phyloP scores from a whole-genome alignment of 1,284 basidiomycete genomes.

The Golubevia sp. region DNA sequence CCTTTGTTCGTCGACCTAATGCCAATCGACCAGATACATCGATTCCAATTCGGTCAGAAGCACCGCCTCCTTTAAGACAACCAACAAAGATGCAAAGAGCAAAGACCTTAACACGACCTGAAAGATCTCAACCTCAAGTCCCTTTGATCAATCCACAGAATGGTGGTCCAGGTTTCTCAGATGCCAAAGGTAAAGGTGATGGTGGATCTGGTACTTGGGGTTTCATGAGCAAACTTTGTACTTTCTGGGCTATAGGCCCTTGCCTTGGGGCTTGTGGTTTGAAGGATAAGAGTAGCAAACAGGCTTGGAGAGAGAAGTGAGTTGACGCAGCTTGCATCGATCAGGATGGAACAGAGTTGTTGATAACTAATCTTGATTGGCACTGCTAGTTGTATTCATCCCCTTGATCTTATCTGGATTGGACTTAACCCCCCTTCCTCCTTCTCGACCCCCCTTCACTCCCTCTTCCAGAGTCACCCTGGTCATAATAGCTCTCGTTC shows the following conservation, averaged over 20 bases:
- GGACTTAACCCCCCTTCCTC: no score
- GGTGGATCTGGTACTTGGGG: conserved; percentile 33
- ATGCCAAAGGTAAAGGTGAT: conserved; percentile 3
- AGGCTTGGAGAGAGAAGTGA: conserved; percentile 58
- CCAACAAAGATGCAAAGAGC: conserved; percentile 51
- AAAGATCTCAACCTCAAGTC: conserved; percentile 68
- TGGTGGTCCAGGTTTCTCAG: conserved; percentile 25
- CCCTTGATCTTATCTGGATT: no score
- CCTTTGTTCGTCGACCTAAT: conserved; percentile 48
- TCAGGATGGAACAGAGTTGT: neutral
- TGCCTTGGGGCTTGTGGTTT: conserved; percentile 61
- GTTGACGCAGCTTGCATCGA: neutral
- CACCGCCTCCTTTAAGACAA: conserved; percentile 53
- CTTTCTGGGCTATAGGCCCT: conserved; percentile 53
- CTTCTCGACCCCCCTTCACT: no score
- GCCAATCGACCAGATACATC: conserved; percentile 32
- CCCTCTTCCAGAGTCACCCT: conserved; percentile 24
- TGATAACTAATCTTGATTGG: neutral
- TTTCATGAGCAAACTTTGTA: conserved; percentile 28
- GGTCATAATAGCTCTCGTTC: conserved; percentile 43
- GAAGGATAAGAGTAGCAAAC: conserved; percentile 36
- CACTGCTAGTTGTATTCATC: no score
- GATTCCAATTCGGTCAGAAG: conserved; percentile 44
- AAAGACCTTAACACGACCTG: conserved; percentile 74
- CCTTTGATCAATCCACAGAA: conserved; percentile 74